A percentile compares a stretch with the other conserved stretches of the same genome.
phyloP scores from a whole-genome alignment of 2,329 filamentous ascomycete species.

The Cercospora citrullina region DNA sequence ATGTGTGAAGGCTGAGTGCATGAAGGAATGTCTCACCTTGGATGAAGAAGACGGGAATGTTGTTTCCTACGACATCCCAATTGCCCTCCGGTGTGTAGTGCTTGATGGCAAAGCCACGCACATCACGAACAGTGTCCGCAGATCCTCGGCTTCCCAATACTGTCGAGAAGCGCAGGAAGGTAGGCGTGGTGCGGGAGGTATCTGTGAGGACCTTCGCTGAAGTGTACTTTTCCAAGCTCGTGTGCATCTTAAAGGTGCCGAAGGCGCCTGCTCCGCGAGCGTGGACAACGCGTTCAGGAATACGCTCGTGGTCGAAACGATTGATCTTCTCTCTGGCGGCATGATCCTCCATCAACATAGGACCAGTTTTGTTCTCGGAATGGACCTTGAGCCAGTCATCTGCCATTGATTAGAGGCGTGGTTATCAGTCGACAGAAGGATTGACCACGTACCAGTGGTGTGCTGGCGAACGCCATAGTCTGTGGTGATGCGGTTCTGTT shows the following conservation, averaged over 20 bases:
- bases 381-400: constrained; percentile 75
- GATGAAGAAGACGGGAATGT: constrained; percentile 49
- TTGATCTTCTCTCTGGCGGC: constrained; percentile 74
- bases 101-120: constrained; percentile 76
- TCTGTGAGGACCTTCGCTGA: constrained; percentile 66
- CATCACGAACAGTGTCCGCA: constrained; percentile 80
- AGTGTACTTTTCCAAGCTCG: constrained; percentile 64
- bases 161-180: constrained; percentile 76
- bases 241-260: constrained; percentile 65
- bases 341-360: constrained; percentile 68
- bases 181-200: constrained; percentile 64
- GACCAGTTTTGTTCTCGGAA: constrained; percentile 64
- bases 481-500: constrained; percentile 64
- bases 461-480: constrained; percentile 74
- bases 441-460: constrained; percentile 50
- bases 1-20: too few species aligned
- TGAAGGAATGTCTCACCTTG: constrained; percentile 36
- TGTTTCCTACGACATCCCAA: constrained; percentile 67
- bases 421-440: background rate
- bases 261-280: constrained; percentile 65
- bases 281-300: constrained; percentile 68
- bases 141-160: constrained; percentile 74
- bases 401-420: constrained; percentile 5
- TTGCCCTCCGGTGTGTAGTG: constrained; percentile 78
- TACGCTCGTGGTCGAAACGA: constrained; percentile 74